Percentiles rank a stretch among this genome's conserved stretches.
These are phyloP conservation scores for Lagenaria siceraria DNA, from an alignment of 306 rosid genomes.

Conservation along the genomic window DNA sequence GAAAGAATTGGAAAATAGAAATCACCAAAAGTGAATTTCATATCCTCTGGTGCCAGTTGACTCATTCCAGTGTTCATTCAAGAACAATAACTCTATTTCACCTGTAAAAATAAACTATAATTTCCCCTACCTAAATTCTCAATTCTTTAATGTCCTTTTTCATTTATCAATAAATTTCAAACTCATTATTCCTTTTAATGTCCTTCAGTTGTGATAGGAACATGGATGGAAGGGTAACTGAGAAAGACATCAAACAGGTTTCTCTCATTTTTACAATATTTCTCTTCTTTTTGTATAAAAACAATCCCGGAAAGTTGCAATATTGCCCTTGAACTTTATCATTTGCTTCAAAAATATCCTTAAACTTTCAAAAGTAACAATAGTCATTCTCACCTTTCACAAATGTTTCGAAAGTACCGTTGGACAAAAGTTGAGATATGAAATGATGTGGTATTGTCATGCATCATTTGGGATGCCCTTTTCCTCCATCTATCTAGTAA, in stretches of 20 bases:
- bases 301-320: not conserved
- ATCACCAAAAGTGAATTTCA: conserved; percentile 50
- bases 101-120: conserved; percentile 36
- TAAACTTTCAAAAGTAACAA: too few species aligned
- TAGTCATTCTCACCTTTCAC: too few species aligned
- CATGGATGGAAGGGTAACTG: conserved; percentile 60
- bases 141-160: not conserved
- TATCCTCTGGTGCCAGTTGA: conserved; percentile 43
- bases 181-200: not conserved
- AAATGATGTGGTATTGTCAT: too few species aligned
- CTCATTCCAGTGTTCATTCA: conserved; percentile 34
- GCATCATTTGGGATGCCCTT: too few species aligned
- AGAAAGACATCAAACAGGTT: conserved; percentile 60
- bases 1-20: conserved; percentile 34
- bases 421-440: too few species aligned
- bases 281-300: not conserved
- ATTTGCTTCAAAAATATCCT: too few species aligned
- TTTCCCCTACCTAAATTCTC: too few species aligned
- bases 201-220: conserved; percentile 55
- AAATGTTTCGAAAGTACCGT: too few species aligned
- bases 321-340: too few species aligned
- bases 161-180: not conserved
- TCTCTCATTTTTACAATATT: not conserved
- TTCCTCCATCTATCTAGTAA: too few species aligned
- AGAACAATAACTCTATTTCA: conserved; percentile 60